Evolutionary conservation across 768 basidiomycete genomes (phyloP), one percentile per base, ranked within the genome.

Genomic region (Rubroboletus satanas): DNA sequence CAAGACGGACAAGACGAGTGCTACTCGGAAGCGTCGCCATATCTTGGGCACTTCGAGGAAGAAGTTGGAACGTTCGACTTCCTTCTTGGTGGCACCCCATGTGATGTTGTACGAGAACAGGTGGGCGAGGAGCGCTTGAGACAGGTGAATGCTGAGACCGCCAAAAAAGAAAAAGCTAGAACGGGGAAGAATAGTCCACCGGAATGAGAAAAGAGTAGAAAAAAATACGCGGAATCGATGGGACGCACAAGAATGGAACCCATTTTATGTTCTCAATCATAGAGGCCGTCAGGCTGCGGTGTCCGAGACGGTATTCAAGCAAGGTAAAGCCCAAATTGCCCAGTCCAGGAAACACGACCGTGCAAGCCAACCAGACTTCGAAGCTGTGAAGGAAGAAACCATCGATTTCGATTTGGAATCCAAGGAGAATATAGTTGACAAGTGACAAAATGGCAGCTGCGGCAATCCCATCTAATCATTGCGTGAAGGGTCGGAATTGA

Each of bases 31-130:
- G 2, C 91, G 85, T 61, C 83, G 82, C 71, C 86, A 75, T 66
- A 94, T 92, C 59, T 83, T 82, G 17, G 93, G 93, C 18, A 93
- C 83, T 68, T 96, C 93, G 43, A 87, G 81, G 80, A 89, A 93
- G 76, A 96, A 93, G 68, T 93, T 94, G n/a, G 88, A 90, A 35
- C 83, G 79, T 67, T 93, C 87, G 45, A 94, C 90, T 71, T 90
- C 88, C 79, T 93, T 93, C 63, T 82, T 79, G 15, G 84, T 85
- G 7, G 82, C 76, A 5, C 77, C 76, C 84, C 83, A 85, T 5
- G 70, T 70, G 62, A 81, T 79, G 65, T 85, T 79, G 64, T 83
- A 84, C 43, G 80, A 80, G 62, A 83, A 78, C 42, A 84, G 42
- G 68, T 85, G 83, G 2, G 80, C 77, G 36, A 80, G 75, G 26